phyloP scores from a whole-genome alignment of 1,139 yeast species.

The Petasospora fabianii region DNA sequence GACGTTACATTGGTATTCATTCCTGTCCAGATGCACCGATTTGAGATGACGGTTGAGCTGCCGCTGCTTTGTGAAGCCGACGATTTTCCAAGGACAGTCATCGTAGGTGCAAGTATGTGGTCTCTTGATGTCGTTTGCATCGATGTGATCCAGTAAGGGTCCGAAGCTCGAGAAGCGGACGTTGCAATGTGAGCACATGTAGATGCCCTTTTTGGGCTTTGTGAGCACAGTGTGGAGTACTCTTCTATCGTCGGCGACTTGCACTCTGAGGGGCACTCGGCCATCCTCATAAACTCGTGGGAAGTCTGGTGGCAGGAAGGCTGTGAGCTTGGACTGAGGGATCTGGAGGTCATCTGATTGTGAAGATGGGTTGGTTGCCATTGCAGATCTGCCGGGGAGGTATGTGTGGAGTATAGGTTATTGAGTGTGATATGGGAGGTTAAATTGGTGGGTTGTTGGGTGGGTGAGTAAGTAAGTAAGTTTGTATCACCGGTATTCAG shows the following conservation, averaged over 20 bases:
- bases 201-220: slow-evolving; percentile 37
- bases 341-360: slow-evolving; percentile 1
- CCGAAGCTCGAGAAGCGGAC: slow-evolving; percentile 33
- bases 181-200: slow-evolving; percentile 41
- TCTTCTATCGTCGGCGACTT: slow-evolving; percentile 21
- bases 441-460: no score
- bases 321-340: slow-evolving; percentile 5
- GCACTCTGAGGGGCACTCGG: slow-evolving; percentile 24
- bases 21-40: slow-evolving; percentile 27
- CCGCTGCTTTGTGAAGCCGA: slow-evolving; percentile 44
- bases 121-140: slow-evolving; percentile 33
- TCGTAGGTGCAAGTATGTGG: slow-evolving; percentile 40
- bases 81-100: slow-evolving; percentile 49
- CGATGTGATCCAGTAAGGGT: slow-evolving; percentile 37
- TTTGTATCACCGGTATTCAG: no score
- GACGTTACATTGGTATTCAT: slow-evolving; percentile 55
- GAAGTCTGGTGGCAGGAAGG: slow-evolving; percentile 20
- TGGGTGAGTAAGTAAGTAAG: no score
- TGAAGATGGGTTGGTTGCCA: background rate
- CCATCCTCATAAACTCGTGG: slow-evolving; percentile 20
- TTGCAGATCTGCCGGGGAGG: background rate
- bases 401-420: no score
- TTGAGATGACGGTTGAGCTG: slow-evolving; percentile 28
- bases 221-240: slow-evolving; percentile 21
- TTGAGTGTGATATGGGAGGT: no score